Conservation (phyloP, 2,329 filamentous ascomycete species). For the Ustulina deusta region DNA sequence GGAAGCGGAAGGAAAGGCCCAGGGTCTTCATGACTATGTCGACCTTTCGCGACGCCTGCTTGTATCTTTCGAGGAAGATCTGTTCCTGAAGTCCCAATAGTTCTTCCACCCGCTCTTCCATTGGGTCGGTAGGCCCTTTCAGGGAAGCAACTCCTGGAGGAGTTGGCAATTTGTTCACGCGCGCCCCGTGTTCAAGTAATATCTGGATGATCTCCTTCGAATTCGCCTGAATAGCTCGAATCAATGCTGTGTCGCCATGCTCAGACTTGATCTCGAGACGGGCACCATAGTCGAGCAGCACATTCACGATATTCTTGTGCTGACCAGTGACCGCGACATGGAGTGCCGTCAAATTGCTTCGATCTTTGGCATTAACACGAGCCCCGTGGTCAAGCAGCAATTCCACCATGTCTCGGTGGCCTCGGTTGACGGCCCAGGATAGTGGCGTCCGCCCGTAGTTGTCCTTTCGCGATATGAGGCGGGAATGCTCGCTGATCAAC, state of each 20-base stretch:
- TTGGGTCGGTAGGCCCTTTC: neutral
- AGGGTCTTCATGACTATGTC: slow-evolving; percentile 4
- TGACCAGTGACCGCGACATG: slow-evolving; percentile 18
- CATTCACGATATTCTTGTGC: slow-evolving; percentile 6
- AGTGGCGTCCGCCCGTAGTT: slow-evolving; percentile 15
- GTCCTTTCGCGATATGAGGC: slow-evolving; percentile 21
- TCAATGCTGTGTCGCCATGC: slow-evolving; percentile 15
- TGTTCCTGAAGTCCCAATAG: slow-evolving; percentile 14
- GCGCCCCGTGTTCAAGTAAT: slow-evolving; percentile 17
- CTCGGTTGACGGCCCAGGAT: slow-evolving; percentile 11
- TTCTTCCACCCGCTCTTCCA: slow-evolving; percentile 2
- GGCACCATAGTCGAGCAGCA: slow-evolving; percentile 10
- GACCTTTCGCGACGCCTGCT: neutral
- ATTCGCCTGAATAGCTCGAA: slow-evolving; percentile 18
- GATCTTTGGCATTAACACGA: slow-evolving; percentile 13
- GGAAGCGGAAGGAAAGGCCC: neutral
- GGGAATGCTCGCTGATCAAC: slow-evolving; percentile 11
- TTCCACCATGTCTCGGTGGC: slow-evolving; percentile 23
- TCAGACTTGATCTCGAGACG: neutral
- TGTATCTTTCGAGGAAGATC: neutral
- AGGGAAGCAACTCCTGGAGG: slow-evolving; percentile 10
- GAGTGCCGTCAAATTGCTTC: slow-evolving; percentile 14
- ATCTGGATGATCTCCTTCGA: slow-evolving; percentile 14
- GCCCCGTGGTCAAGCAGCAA: slow-evolving; percentile 24
- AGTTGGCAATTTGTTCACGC: slow-evolving; percentile 16